phyloP scores from a whole-genome alignment of 2,329 filamentous ascomycete species.

The Mycogone perniciosa region DNA sequence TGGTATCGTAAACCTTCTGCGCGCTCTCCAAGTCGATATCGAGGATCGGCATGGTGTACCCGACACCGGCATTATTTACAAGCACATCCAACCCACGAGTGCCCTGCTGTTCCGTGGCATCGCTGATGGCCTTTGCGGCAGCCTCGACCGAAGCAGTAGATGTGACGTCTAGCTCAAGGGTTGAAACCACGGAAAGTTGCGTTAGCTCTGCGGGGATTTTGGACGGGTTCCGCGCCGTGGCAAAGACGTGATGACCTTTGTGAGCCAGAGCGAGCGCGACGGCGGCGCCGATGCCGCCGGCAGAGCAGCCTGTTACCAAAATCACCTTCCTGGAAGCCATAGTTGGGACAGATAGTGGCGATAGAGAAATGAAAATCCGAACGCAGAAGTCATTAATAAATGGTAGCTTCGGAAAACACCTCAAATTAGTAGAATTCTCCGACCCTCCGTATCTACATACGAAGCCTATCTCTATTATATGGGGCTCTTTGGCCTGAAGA shows the following conservation, averaged over 20 bases:
- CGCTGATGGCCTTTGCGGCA: conserved; percentile 11
- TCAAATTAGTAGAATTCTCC: no score
- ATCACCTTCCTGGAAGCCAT: conserved; percentile 13
- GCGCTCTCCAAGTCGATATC: conserved; percentile 20
- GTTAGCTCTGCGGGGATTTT: conserved; percentile 21
- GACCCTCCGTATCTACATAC: no score
- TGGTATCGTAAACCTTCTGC: conserved; percentile 23
- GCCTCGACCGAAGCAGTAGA: conserved; percentile 19
- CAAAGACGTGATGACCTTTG: conserved; percentile 24
- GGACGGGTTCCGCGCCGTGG: conserved; percentile 23
- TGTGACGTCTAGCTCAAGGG: conserved; percentile 26
- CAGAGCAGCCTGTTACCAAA: conserved; percentile 22
- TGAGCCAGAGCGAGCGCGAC: conserved; percentile 16
- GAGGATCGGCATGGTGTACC: conserved; percentile 22
- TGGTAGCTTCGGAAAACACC: no score
- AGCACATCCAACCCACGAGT: conserved; percentile 22
- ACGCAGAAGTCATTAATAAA: no score
- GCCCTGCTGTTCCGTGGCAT: neutral
- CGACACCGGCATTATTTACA: conserved; percentile 27
- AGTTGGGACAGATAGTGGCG: no score
- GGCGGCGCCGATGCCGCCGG: conserved; percentile 19
- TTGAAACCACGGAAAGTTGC: conserved; percentile 17
- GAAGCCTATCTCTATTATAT: no score
- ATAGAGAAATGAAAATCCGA: no score
- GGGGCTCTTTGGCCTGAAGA: no score